phyloP scores from a whole-genome alignment of 352 stramenopile species.

The Phytopythium aichiense region DNA sequence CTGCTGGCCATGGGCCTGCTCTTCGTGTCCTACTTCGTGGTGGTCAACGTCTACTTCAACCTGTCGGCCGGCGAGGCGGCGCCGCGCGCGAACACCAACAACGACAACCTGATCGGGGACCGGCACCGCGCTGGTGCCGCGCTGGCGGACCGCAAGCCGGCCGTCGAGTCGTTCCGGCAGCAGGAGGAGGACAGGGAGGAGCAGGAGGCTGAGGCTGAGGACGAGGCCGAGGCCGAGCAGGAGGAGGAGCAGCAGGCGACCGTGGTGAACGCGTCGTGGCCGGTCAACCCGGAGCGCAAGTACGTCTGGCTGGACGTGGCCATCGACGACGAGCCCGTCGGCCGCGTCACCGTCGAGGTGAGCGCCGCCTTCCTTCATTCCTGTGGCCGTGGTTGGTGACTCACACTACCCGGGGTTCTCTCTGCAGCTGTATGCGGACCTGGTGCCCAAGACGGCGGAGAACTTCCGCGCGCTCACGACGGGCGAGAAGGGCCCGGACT shows the following conservation, averaged over 20 bases:
- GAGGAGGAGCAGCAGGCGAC: constrained; percentile 11
- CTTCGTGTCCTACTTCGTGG: constrained; percentile 60
- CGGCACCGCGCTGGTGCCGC: not conserved
- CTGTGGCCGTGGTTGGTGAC: not conserved
- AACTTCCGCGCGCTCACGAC: constrained; percentile 97
- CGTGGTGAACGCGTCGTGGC: constrained; percentile 24
- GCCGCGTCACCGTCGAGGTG: constrained; percentile 73
- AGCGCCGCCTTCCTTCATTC: not conserved
- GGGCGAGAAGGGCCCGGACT: constrained; percentile 90
- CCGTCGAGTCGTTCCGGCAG: not conserved
- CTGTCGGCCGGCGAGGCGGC: constrained; percentile 14
- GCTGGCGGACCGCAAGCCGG: not conserved
- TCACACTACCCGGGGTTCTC: not conserved
- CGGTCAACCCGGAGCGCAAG: constrained; percentile 59
- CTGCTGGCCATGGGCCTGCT: constrained; percentile 46
- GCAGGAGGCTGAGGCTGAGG: constrained; percentile 4
- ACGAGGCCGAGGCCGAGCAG: constrained; percentile 3
- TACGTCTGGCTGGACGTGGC: constrained; percentile 86
- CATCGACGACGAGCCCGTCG: constrained; percentile 68
- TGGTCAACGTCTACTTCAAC: constrained; percentile 67
- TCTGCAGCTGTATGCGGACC: constrained; percentile 87
- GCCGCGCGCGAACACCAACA: not conserved
- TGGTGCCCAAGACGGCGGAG: constrained; percentile 97
- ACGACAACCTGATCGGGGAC: not conserved
- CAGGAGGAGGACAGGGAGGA: not conserved